Evolutionary conservation across 179 eudicot genomes (phyloP), one percentile per base, ranked within the genome.

Genomic region (Amaranthus tricolor): DNA sequence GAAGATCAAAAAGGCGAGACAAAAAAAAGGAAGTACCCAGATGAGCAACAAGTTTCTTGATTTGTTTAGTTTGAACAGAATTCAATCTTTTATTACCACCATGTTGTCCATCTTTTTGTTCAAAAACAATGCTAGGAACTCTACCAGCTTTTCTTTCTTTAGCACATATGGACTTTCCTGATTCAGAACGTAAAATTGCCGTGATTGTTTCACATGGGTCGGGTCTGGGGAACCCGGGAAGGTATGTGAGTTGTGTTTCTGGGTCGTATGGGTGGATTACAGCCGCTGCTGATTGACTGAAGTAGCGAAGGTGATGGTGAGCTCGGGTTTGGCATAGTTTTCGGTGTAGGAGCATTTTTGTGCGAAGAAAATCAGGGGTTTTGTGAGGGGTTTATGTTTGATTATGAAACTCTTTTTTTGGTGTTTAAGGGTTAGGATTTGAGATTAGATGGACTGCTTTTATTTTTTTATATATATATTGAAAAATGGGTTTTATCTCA

Each of bases 1-100:
- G 86, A 43, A 94, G 90, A 59, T 94, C 89, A 73, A 92, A 94
- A 7, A 90, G 77, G n/a, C 98, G 73, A 7, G 97, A 90, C 59
- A 92, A 78, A 10, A 94, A 94, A 45, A 82, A 85, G 0, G 94
- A 80, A 0, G 74, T 76, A 0, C 97, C 97, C 48, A 86, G 24
- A 17, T 85, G 89, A 61, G 71, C 79, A 13, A 92, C 93, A 13
- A 94, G 94, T 82, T 92, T 92, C 88, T 83, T 89, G 61, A 94
- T 89, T 88, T 94, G 98, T 68, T 89, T 89, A n/a, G 49, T 80
- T 48, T 87, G 85, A 11, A 94, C 96, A 1, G 98, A 92, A 55
- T 90, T 85, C 76, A 94, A 86, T 40, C 97, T 82, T 73, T 92
- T 92, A 72, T 92, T 94, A n/a, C 97, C 98, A 2, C 98, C 98